Evolutionary conservation across 2,329 filamentous ascomycete genomes (phyloP).

Genomic region (Fusarium cicatricum): DNA sequence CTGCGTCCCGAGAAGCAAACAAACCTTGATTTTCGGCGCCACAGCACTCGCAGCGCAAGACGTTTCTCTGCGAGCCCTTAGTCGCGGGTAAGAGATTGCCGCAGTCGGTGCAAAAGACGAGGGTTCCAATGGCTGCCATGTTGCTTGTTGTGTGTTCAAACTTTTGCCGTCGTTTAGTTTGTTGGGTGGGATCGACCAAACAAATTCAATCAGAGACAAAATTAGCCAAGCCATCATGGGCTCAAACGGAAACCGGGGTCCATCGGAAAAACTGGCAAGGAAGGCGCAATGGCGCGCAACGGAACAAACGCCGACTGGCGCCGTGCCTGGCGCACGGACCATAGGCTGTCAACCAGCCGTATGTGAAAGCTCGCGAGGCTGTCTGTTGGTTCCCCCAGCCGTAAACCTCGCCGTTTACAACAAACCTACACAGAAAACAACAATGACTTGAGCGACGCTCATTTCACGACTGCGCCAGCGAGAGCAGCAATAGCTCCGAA

Average conservation of each 20-base stretch:
- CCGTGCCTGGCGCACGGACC: conserved; percentile 31
- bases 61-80: conserved; percentile 77
- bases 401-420: conserved; percentile 31
- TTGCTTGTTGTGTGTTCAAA: conserved; percentile 33
- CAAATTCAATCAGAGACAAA: conserved; percentile 36
- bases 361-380: conserved; percentile 40
- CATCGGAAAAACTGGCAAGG: conserved; percentile 44
- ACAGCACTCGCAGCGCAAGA: conserved; percentile 85
- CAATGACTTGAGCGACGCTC: conserved; percentile 38
- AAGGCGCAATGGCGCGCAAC: conserved; percentile 21
- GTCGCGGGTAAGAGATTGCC: conserved; percentile 88
- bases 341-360: conserved; percentile 25
- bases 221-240: conserved; percentile 39
- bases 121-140: conserved; percentile 90
- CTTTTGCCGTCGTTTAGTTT: neutral
- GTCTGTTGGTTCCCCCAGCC: conserved; percentile 38
- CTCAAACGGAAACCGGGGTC: conserved; percentile 22
- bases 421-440: conserved; percentile 23
- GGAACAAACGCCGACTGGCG: conserved; percentile 43
- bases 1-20: conserved; percentile 24
- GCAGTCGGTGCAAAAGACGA: conserved; percentile 93
- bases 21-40: conserved; percentile 84
- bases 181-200: conserved; percentile 11
- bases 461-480: conserved; percentile 5
- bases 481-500: conserved; percentile 1